A percentile compares a stretch with the other conserved stretches of the same genome.
These are phyloP conservation scores for Suillus hirtellus DNA, from an alignment of 768 basidiomycete genomes.

Conservation along the genomic window DNA sequence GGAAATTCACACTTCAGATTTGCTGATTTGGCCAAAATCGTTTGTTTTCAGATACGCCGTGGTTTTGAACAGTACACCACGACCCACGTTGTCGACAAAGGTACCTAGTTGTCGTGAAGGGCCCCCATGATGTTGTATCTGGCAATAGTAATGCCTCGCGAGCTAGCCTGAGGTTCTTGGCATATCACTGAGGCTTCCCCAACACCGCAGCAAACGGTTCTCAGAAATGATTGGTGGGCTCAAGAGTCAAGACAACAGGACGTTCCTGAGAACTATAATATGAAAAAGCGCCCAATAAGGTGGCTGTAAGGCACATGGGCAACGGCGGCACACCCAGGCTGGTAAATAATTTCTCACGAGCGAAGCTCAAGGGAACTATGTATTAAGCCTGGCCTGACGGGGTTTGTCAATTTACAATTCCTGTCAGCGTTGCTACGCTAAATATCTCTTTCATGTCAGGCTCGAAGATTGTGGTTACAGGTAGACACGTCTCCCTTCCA, in stretches of 20 bases:
- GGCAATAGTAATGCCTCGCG: no score
- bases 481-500: slow-evolving; percentile 28
- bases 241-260: neutral
- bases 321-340: neutral
- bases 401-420: neutral
- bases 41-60: neutral
- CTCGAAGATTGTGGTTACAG: slow-evolving; percentile 58
- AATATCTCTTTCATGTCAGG: slow-evolving; percentile 6
- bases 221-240: neutral
- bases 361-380: neutral
- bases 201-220: neutral
- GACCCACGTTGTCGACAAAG: neutral
- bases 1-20: neutral
- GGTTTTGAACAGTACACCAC: neutral
- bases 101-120: neutral
- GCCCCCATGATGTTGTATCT: neutral
- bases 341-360: neutral
- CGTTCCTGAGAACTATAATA: neutral
- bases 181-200: neutral
- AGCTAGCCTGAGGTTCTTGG: neutral
- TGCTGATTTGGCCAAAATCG: neutral
- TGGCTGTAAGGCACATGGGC: neutral
- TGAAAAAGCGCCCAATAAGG: neutral
- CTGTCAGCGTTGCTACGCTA: neutral
- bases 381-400: no score